These are phyloP conservation scores for Botrytis fabae DNA, from an alignment of 2,329 filamentous ascomycete genomes.

Conservation along the genomic window DNA sequence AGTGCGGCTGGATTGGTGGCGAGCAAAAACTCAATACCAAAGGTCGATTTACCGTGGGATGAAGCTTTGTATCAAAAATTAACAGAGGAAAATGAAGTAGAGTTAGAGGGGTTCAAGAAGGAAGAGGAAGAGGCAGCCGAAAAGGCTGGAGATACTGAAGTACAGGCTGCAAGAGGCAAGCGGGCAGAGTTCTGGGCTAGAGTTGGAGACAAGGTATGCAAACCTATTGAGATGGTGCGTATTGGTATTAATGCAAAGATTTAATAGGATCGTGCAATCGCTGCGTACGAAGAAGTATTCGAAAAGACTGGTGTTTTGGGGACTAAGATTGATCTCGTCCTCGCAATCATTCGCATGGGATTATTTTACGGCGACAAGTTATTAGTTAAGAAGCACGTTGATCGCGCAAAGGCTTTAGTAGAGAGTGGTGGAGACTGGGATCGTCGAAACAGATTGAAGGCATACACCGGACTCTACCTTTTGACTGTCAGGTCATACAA, in stretches of 20 bases:
- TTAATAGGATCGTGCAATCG: constrained; percentile 83
- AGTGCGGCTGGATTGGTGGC: constrained; percentile 75
- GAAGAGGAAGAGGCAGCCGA: constrained; percentile 93
- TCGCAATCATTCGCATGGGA: constrained; percentile 93
- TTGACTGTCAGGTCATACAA: constrained; percentile 91
- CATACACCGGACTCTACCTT: constrained; percentile 92
- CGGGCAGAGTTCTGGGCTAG: constrained; percentile 94
- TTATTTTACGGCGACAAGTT: constrained; percentile 94
- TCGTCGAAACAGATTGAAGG: constrained; percentile 95
- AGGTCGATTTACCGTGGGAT: constrained; percentile 81
- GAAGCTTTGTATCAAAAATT: constrained; percentile 80
- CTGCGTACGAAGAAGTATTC: constrained; percentile 87
- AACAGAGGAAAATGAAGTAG: constrained; percentile 73
- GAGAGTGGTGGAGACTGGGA: constrained; percentile 98
- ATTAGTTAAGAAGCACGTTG: constrained; percentile 90
- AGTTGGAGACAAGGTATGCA: constrained; percentile 86
- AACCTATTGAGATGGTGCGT: neutral
- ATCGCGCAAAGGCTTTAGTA: constrained; percentile 84
- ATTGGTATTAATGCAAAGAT: constrained; percentile 28
- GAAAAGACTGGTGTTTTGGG: constrained; percentile 97
- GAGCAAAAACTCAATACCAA: constrained; percentile 63
- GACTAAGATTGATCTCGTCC: constrained; percentile 94
- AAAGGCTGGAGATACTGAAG: constrained; percentile 93
- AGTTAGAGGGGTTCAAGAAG: constrained; percentile 75
- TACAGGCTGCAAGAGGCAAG: constrained; percentile 90